A percentile compares a stretch with the other conserved stretches of the same genome.
These are phyloP conservation scores for Pouteria glomerata DNA, from an alignment of 148 eudicot genomes.

Conservation along the genomic window DNA sequence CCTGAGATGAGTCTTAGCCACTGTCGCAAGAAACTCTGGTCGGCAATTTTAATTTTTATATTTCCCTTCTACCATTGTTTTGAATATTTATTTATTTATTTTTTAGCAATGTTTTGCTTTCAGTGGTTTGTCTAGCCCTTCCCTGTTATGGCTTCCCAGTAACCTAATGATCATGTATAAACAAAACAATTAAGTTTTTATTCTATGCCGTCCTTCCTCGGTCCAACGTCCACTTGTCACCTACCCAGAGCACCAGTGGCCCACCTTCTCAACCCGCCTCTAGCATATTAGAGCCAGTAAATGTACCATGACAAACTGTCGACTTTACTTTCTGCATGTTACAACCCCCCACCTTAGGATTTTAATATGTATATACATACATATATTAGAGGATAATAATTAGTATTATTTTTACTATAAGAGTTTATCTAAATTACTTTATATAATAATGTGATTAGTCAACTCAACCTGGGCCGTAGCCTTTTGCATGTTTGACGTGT, in stretches of 20 bases:
- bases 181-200: conserved; percentile 11
- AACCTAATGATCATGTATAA: neutral
- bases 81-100: no score
- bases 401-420: neutral
- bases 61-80: neutral
- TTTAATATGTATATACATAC: no score
- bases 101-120: no score
- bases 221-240: conserved; percentile 37
- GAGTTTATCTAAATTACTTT: no score
- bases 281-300: neutral
- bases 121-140: neutral
- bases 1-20: conserved; percentile 32
- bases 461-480: neutral
- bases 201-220: conserved; percentile 29
- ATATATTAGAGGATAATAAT: neutral
- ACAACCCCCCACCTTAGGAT: no score
- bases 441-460: no score
- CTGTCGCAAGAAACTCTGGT: conserved; percentile 56
- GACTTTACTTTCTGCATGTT: no score
- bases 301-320: no score
- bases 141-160: neutral
- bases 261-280: neutral
- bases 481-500: neutral
- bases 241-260: neutral
- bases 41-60: conserved; percentile 33